Percentiles rank a stretch among this genome's conserved stretches.
These are phyloP conservation scores for Aspergillus nanangensis DNA, from an alignment of 495 filamentous ascomycete species.

Conservation along the genomic window DNA sequence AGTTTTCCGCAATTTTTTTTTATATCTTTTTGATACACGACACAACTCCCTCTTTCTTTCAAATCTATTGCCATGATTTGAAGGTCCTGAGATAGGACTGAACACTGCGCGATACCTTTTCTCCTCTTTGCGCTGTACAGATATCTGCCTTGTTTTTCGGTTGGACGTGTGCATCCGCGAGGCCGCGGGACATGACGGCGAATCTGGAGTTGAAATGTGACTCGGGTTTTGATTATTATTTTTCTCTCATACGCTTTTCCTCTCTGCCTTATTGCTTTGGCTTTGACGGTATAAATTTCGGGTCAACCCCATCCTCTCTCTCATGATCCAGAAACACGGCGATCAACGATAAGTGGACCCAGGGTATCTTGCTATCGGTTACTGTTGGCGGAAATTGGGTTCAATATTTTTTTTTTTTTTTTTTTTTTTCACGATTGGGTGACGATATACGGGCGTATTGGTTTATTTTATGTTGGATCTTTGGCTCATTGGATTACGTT, in stretches of 20 bases:
- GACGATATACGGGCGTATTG: slow-evolving; percentile 11
- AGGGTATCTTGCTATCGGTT: not conserved
- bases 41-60: not conserved
- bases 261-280: not conserved
- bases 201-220: slow-evolving; percentile 10
- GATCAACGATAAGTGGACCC: not conserved
- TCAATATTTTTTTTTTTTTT: no score
- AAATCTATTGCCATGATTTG: not conserved
- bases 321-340: not conserved
- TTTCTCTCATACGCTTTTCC: slow-evolving; percentile 2
- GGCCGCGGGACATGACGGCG: slow-evolving; percentile 15
- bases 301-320: slow-evolving; percentile 2
- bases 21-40: not conserved
- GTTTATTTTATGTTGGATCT: slow-evolving; percentile 16
- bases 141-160: no score
- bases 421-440: slow-evolving; percentile 3
- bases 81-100: not conserved
- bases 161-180: slow-evolving; percentile 2
- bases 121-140: slow-evolving; percentile 9
- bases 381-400: no score
- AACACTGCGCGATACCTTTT: slow-evolving; percentile 12
- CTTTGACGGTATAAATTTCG: slow-evolving; percentile 6
- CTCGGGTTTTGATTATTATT: slow-evolving; percentile 1
- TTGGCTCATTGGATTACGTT: slow-evolving; percentile 16
- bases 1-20: not conserved